Evolutionary conservation across 805 yeast species (phyloP), one percentile per base, ranked within the genome.

Genomic region (Pichia scutulata): DNA sequence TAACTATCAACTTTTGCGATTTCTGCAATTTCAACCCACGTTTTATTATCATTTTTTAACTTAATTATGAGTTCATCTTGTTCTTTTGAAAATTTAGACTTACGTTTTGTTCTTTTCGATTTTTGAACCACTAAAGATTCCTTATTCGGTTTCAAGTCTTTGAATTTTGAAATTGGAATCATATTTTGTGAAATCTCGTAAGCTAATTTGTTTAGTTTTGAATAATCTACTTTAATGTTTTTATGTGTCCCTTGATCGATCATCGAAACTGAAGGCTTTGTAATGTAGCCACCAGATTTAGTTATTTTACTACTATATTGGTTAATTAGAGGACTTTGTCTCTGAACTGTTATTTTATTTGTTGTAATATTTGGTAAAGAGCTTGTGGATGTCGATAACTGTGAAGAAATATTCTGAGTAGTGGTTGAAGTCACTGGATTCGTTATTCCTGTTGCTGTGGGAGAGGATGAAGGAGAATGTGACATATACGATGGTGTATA

Each of bases 11-110:
- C 84, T 4, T 76, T 74, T 2, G 87, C 76, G 3, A 71, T 67
- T 48, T 80, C 79, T 0, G 90, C 89, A 43, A 85, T 85, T 53
- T 84, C 88, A 6, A 77, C 80, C 92, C 93, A 85, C 1, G 80
- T 68, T 55, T 76, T 78, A 28, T 90, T 89, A 44, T 74, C 72
- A 49, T 70, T 72, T 62, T 85, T 86, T 62, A 85, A 64, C 19
- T 70, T 69, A 8, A 85, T 74, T 37, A 85, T 85, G 66, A 80
- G 55, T 3, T 74, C 77, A 63, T 85, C 93, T 62, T 85, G 92
- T 52, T 78, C 81, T 53, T 75, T 70, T 24, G 85, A 71, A 63
- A 82, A 85, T 61, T 86, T 85, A n/a, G 88, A 80, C 58, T 76
- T 78, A 47, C 88, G 71, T 56, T 76, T 77, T 9, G 77, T 69